These are phyloP conservation scores for Xylaria sp. DNA, from an alignment of 2,329 filamentous ascomycete species.

Conservation along the genomic window DNA sequence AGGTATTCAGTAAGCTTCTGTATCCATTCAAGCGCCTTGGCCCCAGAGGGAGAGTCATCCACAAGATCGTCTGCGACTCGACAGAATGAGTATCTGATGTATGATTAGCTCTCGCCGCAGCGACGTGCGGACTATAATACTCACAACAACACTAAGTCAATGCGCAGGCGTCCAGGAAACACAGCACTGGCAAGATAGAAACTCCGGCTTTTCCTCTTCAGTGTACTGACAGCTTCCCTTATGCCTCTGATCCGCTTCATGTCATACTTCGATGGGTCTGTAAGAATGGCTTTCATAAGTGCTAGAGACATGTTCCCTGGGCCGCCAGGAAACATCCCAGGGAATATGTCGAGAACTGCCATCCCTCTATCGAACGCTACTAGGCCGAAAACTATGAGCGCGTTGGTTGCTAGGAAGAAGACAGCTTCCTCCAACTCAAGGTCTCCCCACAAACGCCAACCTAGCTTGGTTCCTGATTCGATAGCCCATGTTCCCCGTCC, in stretches of 20 bases:
- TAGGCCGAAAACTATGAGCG: slow-evolving; percentile 71
- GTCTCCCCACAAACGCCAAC: slow-evolving; percentile 64
- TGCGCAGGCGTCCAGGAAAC: slow-evolving; percentile 70
- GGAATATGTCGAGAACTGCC: slow-evolving; percentile 68
- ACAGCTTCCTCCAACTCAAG: slow-evolving; percentile 76
- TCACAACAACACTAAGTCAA: slow-evolving; percentile 69
- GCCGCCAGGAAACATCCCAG: slow-evolving; percentile 58
- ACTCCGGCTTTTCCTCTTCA: slow-evolving; percentile 71
- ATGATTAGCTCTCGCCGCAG: slow-evolving; percentile 15
- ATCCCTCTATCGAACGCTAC: slow-evolving; percentile 72
- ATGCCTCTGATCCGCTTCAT: slow-evolving; percentile 62
- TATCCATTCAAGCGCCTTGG: slow-evolving; percentile 64
- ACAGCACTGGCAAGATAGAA: slow-evolving; percentile 75
- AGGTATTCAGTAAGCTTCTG: slow-evolving; percentile 62
- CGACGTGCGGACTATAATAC: slow-evolving; percentile 27
- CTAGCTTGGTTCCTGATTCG: slow-evolving; percentile 69
- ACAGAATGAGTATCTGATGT: slow-evolving; percentile 71
- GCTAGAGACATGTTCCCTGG: slow-evolving; percentile 55
- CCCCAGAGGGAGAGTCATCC: slow-evolving; percentile 62
- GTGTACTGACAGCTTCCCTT: slow-evolving; percentile 60
- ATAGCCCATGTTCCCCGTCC: slow-evolving; percentile 75
- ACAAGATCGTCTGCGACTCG: slow-evolving; percentile 75
- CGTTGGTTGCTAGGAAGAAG: slow-evolving; percentile 75
- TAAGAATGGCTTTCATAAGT: slow-evolving; percentile 58
- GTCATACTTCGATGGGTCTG: slow-evolving; percentile 57